Evolutionary conservation across 1,284 basidiomycete genomes (phyloP).

Genomic region (Neotropicomus parvogracilis): DNA sequence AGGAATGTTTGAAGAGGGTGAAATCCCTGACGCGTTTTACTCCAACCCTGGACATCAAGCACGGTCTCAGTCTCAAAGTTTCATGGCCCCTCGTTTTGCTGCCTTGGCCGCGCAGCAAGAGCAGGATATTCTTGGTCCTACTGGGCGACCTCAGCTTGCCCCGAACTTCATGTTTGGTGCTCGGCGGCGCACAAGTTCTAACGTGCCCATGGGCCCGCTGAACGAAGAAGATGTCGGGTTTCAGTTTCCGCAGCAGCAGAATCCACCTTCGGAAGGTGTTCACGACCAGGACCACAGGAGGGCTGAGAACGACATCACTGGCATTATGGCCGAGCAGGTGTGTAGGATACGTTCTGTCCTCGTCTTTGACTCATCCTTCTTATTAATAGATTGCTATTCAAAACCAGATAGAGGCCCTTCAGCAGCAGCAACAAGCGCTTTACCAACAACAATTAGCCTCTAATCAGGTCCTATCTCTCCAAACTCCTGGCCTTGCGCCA

Average conservation of each 20-base stretch:
- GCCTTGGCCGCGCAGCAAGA: conserved; percentile 80
- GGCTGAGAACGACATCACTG: conserved; percentile 70
- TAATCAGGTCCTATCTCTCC: conserved; percentile 68
- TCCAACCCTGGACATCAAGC: conserved; percentile 55
- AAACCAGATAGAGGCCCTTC: conserved; percentile 85
- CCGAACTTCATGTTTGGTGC: conserved; percentile 87
- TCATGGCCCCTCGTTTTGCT: conserved; percentile 83
- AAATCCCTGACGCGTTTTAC: conserved; percentile 60
- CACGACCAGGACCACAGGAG: conserved; percentile 52
- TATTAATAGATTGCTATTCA: conserved; percentile 75
- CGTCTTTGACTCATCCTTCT: conserved; percentile 14
- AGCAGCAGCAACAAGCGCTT: conserved; percentile 84
- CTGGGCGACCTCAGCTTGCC: conserved; percentile 84
- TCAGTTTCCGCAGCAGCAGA: conserved; percentile 76
- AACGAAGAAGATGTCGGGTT: conserved; percentile 76
- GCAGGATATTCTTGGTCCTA: conserved; percentile 63
- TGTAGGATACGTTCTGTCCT: conserved; percentile 8
- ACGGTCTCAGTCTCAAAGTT: conserved; percentile 74
- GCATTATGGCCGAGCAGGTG: conserved; percentile 90
- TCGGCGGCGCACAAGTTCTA: conserved; percentile 51
- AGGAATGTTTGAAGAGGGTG: conserved; percentile 68
- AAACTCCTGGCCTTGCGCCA: conserved; percentile 67
- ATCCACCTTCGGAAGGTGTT: conserved; percentile 37
- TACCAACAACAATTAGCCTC: conserved; percentile 84
- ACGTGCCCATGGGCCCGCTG: conserved; percentile 60